Evolutionary conservation across 2,329 filamentous ascomycete genomes (phyloP).

Genomic region (Colletotrichum lentis): DNA sequence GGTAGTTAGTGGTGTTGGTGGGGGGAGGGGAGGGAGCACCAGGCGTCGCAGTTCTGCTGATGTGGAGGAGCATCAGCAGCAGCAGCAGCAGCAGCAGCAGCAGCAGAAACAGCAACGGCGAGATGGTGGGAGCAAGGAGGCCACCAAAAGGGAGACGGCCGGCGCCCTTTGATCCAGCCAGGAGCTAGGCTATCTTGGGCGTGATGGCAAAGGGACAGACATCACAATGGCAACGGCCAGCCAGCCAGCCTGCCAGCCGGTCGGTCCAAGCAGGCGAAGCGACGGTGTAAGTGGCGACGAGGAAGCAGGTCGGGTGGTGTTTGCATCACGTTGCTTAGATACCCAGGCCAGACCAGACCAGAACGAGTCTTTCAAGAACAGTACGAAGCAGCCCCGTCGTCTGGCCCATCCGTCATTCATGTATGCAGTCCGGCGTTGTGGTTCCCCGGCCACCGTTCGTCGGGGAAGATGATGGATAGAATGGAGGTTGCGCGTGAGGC

Average conservation of each 20-base stretch:
- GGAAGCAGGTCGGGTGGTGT: not conserved
- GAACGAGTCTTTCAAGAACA: not conserved
- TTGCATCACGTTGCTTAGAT: not conserved
- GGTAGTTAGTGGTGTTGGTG: not conserved
- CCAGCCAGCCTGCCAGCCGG: no score
- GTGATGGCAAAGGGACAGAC: not conserved
- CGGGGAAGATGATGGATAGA: not conserved
- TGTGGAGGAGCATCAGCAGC: constrained; percentile 8
- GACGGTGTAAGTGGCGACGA: constrained; percentile 25
- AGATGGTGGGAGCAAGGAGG: not conserved
- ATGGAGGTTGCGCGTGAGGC: no score
- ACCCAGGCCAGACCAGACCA: not conserved
- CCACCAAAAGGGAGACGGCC: not conserved
- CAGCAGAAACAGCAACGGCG: constrained; percentile 11
- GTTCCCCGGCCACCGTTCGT: not conserved
- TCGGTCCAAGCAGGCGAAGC: constrained; percentile 11
- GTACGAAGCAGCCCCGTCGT: not conserved
- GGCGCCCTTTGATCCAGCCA: not conserved
- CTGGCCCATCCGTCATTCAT: not conserved
- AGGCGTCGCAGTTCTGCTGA: constrained; percentile 16
- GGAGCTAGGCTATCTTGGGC: constrained; percentile 2
- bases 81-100: constrained; percentile 10
- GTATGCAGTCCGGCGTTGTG: not conserved
- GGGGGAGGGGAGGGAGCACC: not conserved
- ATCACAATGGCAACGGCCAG: not conserved